These are phyloP conservation scores for Ceratonia siliqua DNA, from an alignment of 306 rosid genomes.

Conservation along the genomic window DNA sequence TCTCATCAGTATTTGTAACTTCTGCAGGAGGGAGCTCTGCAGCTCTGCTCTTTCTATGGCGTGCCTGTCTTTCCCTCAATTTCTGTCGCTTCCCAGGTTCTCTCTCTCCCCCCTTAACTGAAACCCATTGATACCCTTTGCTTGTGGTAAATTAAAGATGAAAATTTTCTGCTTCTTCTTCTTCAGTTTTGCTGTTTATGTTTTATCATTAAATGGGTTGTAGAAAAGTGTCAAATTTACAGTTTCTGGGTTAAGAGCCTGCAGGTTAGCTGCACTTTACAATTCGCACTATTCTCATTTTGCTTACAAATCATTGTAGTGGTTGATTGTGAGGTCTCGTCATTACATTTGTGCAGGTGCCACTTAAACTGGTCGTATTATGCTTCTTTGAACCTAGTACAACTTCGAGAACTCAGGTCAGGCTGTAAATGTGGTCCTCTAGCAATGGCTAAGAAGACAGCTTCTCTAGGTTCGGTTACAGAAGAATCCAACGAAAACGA, in stretches of 20 bases:
- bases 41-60: conserved; percentile 54
- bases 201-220: not conserved
- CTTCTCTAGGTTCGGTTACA: conserved; percentile 41
- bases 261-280: not conserved
- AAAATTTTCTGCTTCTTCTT: not conserved
- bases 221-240: not conserved
- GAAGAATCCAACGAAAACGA: conserved; percentile 58
- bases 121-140: not conserved
- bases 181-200: not conserved
- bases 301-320: conserved; percentile 13
- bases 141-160: not conserved
- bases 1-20: conserved; percentile 33
- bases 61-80: conserved; percentile 54
- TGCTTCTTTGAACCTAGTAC: conserved; percentile 44
- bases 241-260: not conserved
- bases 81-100: conserved; percentile 75
- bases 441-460: conserved; percentile 66
- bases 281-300: not conserved
- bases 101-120: conserved; percentile 16
- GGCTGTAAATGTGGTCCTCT: conserved; percentile 55
- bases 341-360: conserved; percentile 56
- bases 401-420: conserved; percentile 50
- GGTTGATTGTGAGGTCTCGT: conserved; percentile 32
- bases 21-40: not conserved
- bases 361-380: conserved; percentile 44